Evolutionary conservation across 2,329 filamentous ascomycete genomes (phyloP).

Genomic region (Colletotrichum graminicola): DNA sequence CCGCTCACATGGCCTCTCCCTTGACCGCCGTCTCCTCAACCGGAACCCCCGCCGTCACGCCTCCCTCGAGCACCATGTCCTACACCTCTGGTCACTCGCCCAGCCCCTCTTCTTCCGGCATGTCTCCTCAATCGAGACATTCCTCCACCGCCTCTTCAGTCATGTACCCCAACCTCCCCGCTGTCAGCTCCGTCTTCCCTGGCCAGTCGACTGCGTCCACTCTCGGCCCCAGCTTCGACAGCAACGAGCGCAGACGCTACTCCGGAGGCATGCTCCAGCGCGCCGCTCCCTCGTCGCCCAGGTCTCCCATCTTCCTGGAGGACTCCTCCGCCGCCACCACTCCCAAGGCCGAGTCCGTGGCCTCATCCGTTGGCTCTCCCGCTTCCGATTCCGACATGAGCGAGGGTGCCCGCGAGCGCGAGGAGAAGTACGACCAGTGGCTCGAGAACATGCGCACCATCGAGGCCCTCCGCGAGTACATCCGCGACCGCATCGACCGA

Average conservation of each 20-base stretch:
- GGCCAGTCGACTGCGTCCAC: conserved; percentile 78
- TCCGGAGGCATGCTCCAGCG: conserved; percentile 76
- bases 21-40: conserved; percentile 69
- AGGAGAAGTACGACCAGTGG: conserved; percentile 74
- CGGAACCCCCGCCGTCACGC: conserved; percentile 82
- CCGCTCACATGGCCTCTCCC: conserved; percentile 72
- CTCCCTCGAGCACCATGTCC: conserved; percentile 79
- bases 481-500: conserved; percentile 68
- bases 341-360: conserved; percentile 59
- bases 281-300: conserved; percentile 59
- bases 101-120: conserved; percentile 75
- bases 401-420: conserved; percentile 66
- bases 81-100: conserved; percentile 85
- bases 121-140: conserved; percentile 76
- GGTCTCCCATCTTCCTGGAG: conserved; percentile 52
- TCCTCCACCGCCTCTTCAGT: conserved; percentile 70
- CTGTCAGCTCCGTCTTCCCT: conserved; percentile 77
- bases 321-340: conserved; percentile 55
- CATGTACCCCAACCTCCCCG: conserved; percentile 81
- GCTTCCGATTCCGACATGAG: conserved; percentile 67
- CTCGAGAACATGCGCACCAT: conserved; percentile 75
- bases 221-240: conserved; percentile 75
- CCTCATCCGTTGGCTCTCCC: conserved; percentile 65
- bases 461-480: conserved; percentile 70
- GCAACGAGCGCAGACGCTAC: conserved; percentile 73